Percentiles rank a stretch among this genome's conserved stretches.
phyloP scores from a whole-genome alignment of 208 protist species.

The Herpetomonas muscarum region DNA sequence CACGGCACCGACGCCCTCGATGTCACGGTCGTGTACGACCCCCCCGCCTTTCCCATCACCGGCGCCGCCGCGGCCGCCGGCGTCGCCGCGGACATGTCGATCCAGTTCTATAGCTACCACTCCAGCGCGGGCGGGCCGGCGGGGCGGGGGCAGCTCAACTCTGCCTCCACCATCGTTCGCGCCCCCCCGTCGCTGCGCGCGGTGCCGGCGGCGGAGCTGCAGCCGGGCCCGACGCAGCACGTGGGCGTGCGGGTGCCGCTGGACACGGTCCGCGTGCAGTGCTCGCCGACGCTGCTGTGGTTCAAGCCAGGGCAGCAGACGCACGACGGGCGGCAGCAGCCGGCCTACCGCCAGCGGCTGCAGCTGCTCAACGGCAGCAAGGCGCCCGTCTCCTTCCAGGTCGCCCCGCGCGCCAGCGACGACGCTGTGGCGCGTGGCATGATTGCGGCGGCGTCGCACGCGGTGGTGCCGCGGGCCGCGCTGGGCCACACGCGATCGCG shows the following conservation, averaged over 20 bases:
- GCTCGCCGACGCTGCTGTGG: slow-evolving; percentile 48
- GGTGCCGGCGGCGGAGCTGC: background rate
- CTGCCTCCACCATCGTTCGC: background rate
- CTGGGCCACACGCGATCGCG: no score
- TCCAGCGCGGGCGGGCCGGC: background rate
- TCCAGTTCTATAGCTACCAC: background rate
- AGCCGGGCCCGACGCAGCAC: slow-evolving; percentile 16
- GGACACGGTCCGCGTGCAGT: slow-evolving; percentile 33
- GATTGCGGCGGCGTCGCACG: no score
- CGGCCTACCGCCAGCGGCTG: slow-evolving; percentile 50
- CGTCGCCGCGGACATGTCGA: background rate
- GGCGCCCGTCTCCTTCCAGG: slow-evolving; percentile 37
- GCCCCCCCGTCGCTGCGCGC: background rate
- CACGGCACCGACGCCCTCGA: slow-evolving; percentile 35
- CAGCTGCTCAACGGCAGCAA: slow-evolving; percentile 48
- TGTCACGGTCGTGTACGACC: slow-evolving; percentile 21
- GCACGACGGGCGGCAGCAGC: slow-evolving; percentile 77
- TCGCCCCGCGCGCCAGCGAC: slow-evolving; percentile 19
- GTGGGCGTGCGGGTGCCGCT: slow-evolving; percentile 54
- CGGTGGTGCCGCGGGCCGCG: no score
- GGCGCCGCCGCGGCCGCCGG: no score
- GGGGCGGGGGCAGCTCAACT: background rate
- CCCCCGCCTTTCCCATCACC: background rate
- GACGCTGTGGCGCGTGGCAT: slow-evolving; percentile 6
- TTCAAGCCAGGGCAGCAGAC: slow-evolving; percentile 71